phyloP scores from a whole-genome alignment of 1,139 yeast species.

The Yamadazyma mexicana region DNA sequence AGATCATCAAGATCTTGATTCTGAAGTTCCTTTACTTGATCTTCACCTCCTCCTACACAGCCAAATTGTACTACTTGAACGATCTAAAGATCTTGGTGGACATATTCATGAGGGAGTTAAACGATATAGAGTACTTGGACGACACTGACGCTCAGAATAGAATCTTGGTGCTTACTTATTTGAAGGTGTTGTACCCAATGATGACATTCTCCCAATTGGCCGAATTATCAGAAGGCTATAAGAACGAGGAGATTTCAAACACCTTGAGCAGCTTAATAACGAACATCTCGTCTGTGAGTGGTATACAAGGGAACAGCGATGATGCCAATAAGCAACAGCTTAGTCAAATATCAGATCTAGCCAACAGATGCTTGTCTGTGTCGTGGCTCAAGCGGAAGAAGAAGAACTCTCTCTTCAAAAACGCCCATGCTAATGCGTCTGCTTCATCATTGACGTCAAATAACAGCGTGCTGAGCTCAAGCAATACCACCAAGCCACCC shows the following conservation, averaged over 20 bases:
- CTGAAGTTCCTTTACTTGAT: constrained; percentile 75
- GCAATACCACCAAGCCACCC: no score
- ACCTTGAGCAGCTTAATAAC: constrained; percentile 49
- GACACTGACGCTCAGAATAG: constrained; percentile 49
- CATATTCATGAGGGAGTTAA: constrained; percentile 76
- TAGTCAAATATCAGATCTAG: constrained; percentile 54
- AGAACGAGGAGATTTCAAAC: constrained; percentile 52
- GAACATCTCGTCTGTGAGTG: constrained; percentile 20
- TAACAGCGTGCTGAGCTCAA: not conserved
- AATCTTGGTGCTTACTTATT: constrained; percentile 65
- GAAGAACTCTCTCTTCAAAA: constrained; percentile 4
- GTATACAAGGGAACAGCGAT: constrained; percentile 8
- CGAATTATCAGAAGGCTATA: constrained; percentile 52
- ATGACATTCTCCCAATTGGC: constrained; percentile 63
- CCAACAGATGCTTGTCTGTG: constrained; percentile 60
- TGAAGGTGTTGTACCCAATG: constrained; percentile 74
- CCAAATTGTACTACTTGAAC: constrained; percentile 74
- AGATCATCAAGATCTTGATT: constrained; percentile 72
- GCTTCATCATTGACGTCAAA: constrained; percentile 12
- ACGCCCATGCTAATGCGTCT: constrained; percentile 4
- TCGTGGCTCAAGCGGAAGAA: constrained; percentile 48
- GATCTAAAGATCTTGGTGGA: constrained; percentile 87
- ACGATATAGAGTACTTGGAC: constrained; percentile 52
- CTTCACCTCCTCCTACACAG: constrained; percentile 64
- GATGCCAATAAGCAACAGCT: constrained; percentile 17